Base-by-base conservation (phyloP, 352 stramenopile species). In the Globisporangium iwayamae region DNA sequence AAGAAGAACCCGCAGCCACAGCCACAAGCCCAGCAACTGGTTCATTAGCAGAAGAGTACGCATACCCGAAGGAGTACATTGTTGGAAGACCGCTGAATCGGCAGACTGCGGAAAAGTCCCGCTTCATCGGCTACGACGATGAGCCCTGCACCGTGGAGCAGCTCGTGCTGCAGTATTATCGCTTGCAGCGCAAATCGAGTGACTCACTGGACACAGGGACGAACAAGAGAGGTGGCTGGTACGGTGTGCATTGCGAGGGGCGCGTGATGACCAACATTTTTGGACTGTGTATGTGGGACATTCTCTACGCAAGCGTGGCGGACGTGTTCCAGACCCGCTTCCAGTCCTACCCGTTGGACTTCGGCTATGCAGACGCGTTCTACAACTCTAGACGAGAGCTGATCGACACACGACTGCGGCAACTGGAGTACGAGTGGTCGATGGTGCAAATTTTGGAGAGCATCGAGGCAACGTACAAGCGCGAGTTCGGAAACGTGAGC, bases 241-340 rank as follows among this genome's bases (percentile, higher is more conserved):
- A 91, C 41, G 88, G 88, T 0, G 69, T 92, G n/a, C 90, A 97
- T 62, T 93, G 79, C 28, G 89, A 96, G 72, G 89, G 90, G 0
- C 63, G 65, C 45, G 66, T 90, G 38, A 58, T 97, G 32, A 66
- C 72, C 14, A 89, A 85, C 51, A 50, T 97, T 2, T 96, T 96
- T 66, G 85, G 87, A 0, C 62, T 97, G 18, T 80, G 96, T n/a
- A 83, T 97, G 77, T 96, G 90, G 90, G 84, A 96, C 38, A 65
- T 94, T 10, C 60, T 97, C 32, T 97, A 96, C 47, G 75, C 80
- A 0, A 71, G 62, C n/a, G 72, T 96, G 18, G 73, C 82, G 2
- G 72, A 94, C 55, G 90, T 96, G 2, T 96, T 97, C 60, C 88
- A 96, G 70, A 94, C 78, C n/a, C 81, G 77, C 7, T 96, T 87